Evolutionary conservation across 176 grass and related monocot species (phyloP).

Genomic region (Canna indica): DNA sequence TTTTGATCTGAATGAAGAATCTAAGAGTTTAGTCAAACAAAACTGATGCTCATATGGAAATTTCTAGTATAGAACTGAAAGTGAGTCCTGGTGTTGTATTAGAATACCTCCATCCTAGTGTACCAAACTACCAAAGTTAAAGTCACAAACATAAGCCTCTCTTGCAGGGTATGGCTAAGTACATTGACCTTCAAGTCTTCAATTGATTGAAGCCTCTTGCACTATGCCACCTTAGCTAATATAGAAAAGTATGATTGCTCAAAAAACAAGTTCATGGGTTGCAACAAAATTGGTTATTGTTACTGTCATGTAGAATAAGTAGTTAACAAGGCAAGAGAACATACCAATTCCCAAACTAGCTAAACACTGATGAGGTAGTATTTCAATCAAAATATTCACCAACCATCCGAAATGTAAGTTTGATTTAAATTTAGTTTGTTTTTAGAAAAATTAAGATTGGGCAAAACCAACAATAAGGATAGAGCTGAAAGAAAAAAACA

Average conservation of each 20-base stretch:
- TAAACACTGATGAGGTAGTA: background rate
- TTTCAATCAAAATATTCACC: background rate
- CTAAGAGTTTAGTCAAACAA: background rate
- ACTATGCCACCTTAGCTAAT: background rate
- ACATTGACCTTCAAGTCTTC: background rate
- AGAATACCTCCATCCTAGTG: background rate
- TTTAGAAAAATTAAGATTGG: too few species aligned
- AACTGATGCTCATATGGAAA: background rate
- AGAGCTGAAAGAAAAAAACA: too few species aligned
- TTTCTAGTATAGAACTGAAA: background rate
- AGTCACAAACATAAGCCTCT: background rate
- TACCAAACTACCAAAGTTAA: background rate
- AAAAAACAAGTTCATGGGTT: background rate
- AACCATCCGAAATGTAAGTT: too few species aligned
- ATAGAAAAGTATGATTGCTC: too few species aligned
- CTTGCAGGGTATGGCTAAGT: background rate
- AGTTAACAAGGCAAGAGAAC: background rate
- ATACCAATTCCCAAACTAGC: background rate
- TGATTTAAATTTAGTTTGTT: too few species aligned
- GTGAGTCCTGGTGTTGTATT: too few species aligned
- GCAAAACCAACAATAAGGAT: too few species aligned
- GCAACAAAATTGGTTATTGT: background rate
- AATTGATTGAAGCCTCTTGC: background rate
- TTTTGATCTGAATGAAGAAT: background rate
- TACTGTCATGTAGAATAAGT: background rate